Conservation (phyloP, 495 filamentous ascomycete species). For the Bryoglossum gracile region DNA sequence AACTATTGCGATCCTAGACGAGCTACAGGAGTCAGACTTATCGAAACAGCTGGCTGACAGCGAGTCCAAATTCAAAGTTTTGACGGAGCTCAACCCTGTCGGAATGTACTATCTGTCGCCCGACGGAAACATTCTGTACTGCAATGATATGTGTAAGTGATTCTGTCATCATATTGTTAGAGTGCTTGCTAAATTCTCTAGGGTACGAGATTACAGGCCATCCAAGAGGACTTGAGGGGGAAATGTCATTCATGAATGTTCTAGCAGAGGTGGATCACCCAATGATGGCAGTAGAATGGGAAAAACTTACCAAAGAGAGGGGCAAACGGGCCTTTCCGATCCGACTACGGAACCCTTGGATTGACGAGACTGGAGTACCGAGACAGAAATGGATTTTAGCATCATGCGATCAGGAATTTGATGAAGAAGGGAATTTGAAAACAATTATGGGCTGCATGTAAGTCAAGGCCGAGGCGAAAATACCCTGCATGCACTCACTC, state of each 20-base stretch:
- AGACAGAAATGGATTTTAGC: slow-evolving; percentile 20
- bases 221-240: slow-evolving; percentile 19
- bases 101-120: slow-evolving; percentile 21
- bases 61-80: slow-evolving; percentile 19
- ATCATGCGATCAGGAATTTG: slow-evolving; percentile 22
- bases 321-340: slow-evolving; percentile 14
- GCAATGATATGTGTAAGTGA: slow-evolving; percentile 22
- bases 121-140: slow-evolving; percentile 19
- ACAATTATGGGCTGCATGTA: slow-evolving; percentile 24
- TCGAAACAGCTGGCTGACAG: slow-evolving; percentile 17
- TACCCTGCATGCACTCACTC: neutral
- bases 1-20: no score
- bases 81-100: slow-evolving; percentile 19
- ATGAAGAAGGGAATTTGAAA: slow-evolving; percentile 16
- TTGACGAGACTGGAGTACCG: slow-evolving; percentile 15
- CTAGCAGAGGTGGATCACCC: slow-evolving; percentile 16
- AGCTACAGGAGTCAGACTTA: slow-evolving; percentile 9
- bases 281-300: slow-evolving; percentile 15
- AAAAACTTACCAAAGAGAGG: slow-evolving; percentile 9
- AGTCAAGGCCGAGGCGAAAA: neutral
- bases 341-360: slow-evolving; percentile 17
- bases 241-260: slow-evolving; percentile 24
- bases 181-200: neutral
- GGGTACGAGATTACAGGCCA: slow-evolving; percentile 24
- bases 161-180: neutral